phyloP scores from a whole-genome alignment of 140 eudicot species.

The Oenanthe javanica region DNA sequence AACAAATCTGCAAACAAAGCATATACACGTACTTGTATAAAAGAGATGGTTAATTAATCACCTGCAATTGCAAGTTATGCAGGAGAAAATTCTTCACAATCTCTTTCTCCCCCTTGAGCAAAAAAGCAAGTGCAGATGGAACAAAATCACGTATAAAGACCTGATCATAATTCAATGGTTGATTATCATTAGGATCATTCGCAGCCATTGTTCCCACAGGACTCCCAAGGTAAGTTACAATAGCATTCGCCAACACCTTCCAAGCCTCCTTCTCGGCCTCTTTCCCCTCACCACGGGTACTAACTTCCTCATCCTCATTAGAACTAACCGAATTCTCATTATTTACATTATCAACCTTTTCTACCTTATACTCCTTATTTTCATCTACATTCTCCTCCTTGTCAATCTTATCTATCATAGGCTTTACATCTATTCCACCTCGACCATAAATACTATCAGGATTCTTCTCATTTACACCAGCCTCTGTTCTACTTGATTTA shows the following conservation, averaged over 20 bases:
- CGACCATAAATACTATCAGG: conserved; percentile 53
- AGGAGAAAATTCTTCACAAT: conserved; percentile 80
- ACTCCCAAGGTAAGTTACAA: conserved; percentile 75
- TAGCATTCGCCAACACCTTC: conserved; percentile 64
- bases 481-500: conserved; percentile 41
- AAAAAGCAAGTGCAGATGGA: conserved; percentile 83
- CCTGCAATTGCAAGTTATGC: conserved; percentile 90
- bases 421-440: conserved; percentile 50
- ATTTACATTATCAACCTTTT: conserved; percentile 13
- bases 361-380: conserved; percentile 11
- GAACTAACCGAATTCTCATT: conserved; percentile 16
- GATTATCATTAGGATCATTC: conserved; percentile 64
- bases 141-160: conserved; percentile 85
- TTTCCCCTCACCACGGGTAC: conserved; percentile 31
- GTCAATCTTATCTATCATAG: conserved; percentile 37
- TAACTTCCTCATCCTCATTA: background rate
- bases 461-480: conserved; percentile 47
- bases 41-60: conserved; percentile 14
- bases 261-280: conserved; percentile 81
- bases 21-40: background rate
- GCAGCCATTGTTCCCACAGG: conserved; percentile 94
- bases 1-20: background rate
- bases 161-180: conserved; percentile 90
- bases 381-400: conserved; percentile 23
- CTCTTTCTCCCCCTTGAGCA: conserved; percentile 86